These are phyloP conservation scores for Fusarium napiforme DNA, from an alignment of 2,329 filamentous ascomycete species.

Conservation along the genomic window DNA sequence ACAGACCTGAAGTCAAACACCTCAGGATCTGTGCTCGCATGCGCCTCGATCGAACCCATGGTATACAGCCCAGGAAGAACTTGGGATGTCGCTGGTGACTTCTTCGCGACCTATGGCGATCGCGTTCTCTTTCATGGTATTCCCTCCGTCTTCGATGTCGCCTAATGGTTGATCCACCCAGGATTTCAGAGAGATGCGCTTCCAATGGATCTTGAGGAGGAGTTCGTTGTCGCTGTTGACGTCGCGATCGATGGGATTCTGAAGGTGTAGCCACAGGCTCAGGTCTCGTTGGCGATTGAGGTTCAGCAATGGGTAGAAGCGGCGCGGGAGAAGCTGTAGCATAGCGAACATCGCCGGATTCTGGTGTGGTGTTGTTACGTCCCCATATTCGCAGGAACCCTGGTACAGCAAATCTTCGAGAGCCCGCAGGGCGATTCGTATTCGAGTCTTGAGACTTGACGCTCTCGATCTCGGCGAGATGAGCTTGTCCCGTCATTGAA, in stretches of 20 bases:
- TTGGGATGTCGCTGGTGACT: conserved; percentile 45
- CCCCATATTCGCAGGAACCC: conserved; percentile 29
- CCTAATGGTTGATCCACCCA: conserved; percentile 11
- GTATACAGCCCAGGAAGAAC: conserved; percentile 65
- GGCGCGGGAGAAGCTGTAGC: conserved; percentile 31
- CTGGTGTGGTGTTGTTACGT: conserved; percentile 4
- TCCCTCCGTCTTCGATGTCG: conserved; percentile 4
- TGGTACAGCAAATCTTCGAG: conserved; percentile 21
- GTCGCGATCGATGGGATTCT: conserved; percentile 14
- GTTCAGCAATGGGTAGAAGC: conserved; percentile 20
- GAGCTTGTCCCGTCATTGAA: conserved; percentile 22
- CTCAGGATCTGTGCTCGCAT: conserved; percentile 67
- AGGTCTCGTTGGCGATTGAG: conserved; percentile 15
- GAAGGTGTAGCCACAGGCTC: conserved; percentile 24
- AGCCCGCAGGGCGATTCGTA: conserved; percentile 46
- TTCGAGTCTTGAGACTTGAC: conserved; percentile 60
- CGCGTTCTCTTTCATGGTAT: conserved; percentile 8
- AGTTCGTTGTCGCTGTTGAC: conserved; percentile 5
- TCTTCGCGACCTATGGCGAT: conserved; percentile 21
- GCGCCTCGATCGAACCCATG: conserved; percentile 64
- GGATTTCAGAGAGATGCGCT: conserved; percentile 30
- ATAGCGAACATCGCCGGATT: conserved; percentile 16
- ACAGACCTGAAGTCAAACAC: conserved; percentile 72
- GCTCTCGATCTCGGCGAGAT: conserved; percentile 49
- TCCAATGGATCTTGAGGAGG: conserved; percentile 19